Conservation (phyloP, 192 early-diverging fungal genomes). For the Coemansia sp. region DNA sequence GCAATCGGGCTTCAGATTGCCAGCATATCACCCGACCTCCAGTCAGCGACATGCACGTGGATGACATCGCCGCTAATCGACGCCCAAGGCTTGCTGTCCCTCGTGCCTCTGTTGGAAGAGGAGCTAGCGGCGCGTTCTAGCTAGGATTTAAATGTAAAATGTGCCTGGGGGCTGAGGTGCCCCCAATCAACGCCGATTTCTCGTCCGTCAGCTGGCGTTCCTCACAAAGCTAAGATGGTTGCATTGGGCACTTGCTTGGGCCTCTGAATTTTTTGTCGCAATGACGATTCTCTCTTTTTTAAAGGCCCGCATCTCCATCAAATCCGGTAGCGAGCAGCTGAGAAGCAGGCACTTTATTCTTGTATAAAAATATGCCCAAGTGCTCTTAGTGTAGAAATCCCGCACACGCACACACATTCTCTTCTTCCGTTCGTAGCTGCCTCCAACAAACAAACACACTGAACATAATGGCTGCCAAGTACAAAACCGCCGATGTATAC, state of each 20-base stretch:
- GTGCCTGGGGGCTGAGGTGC: no score
- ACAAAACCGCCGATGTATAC: background rate
- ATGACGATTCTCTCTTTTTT: no score
- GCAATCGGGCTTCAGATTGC: background rate
- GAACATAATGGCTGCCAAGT: background rate
- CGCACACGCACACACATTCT: background rate
- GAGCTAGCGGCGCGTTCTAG: background rate
- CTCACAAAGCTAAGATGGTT: no score
- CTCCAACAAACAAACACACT: background rate
- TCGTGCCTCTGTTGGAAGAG: background rate
- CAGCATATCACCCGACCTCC: background rate
- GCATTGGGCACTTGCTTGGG: no score
- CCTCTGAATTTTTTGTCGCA: no score
- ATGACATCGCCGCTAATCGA: background rate
- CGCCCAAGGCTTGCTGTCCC: background rate
- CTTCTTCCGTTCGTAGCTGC: background rate
- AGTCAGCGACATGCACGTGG: constrained; percentile 3
- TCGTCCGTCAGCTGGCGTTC: no score
- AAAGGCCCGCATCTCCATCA: background rate
- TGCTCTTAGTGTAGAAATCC: background rate
- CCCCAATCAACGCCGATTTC: no score
- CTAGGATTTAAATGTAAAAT: background rate
- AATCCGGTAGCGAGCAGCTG: background rate
- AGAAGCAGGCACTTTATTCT: no score
- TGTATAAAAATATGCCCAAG: background rate